phyloP scores from a whole-genome alignment of 2,329 filamentous ascomycete species.

The Pseudogymnoascus sp. region DNA sequence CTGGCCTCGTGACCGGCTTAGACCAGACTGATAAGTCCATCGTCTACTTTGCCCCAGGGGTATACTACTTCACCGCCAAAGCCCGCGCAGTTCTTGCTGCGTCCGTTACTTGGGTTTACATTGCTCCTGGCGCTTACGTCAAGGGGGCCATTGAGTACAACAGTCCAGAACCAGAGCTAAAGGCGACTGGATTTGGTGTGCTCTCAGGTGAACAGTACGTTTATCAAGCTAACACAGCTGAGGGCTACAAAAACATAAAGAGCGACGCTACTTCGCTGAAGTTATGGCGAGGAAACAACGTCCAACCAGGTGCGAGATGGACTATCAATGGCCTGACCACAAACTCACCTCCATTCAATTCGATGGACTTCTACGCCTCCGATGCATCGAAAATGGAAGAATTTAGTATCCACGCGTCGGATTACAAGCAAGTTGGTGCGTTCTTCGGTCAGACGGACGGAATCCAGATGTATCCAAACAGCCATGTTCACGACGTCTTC shows the following conservation, averaged over 20 bases:
- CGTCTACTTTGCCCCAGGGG: conserved; percentile 22
- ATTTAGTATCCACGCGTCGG: conserved; percentile 24
- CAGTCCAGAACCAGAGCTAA: conserved; percentile 21
- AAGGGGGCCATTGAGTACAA: conserved; percentile 33
- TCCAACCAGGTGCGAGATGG: conserved; percentile 22
- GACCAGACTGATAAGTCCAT: conserved; percentile 17
- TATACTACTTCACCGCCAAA: conserved; percentile 20
- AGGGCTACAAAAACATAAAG: conserved; percentile 26
- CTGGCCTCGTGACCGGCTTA: conserved; percentile 22
- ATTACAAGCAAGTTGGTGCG: conserved; percentile 36
- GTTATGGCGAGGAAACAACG: conserved; percentile 28
- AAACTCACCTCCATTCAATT: conserved; percentile 33
- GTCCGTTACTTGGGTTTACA: conserved; percentile 21
- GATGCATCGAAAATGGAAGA: conserved; percentile 16
- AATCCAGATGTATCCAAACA: conserved; percentile 30
- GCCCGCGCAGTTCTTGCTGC: conserved; percentile 18
- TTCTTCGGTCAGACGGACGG: conserved; percentile 35
- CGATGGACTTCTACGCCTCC: conserved; percentile 27
- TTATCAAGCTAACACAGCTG: conserved; percentile 31
- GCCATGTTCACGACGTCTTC: conserved; percentile 29
- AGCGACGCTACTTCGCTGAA: conserved; percentile 26
- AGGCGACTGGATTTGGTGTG: conserved; percentile 32
- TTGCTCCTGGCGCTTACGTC: conserved; percentile 31
- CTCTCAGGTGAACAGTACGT: conserved; percentile 35
- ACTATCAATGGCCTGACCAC: conserved; percentile 27